Percentiles rank a stretch among this genome's conserved stretches.
These are phyloP conservation scores for Paramecium bursaria DNA, from an alignment of 73 alveolate species.

Conservation along the genomic window DNA sequence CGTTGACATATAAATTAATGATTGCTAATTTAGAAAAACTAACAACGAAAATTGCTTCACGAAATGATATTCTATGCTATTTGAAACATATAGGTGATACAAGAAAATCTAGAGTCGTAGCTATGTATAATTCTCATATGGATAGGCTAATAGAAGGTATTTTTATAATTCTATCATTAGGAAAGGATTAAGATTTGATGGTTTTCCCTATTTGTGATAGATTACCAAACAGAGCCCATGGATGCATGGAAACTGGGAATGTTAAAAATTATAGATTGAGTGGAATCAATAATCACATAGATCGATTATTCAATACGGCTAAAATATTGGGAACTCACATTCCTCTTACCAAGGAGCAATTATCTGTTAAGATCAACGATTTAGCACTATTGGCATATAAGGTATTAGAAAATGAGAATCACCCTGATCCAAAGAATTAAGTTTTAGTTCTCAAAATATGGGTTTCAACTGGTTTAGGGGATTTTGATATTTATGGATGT, in stretches of 20 bases:
- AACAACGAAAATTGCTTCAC: constrained; percentile 34
- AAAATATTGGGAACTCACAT: constrained; percentile 37
- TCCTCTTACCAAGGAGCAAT: constrained; percentile 24
- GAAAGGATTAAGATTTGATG: constrained; percentile 42
- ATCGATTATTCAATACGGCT: constrained; percentile 39
- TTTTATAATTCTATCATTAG: neutral
- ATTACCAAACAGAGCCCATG: constrained; percentile 57
- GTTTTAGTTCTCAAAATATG: constrained; percentile 20
- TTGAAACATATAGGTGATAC: constrained; percentile 2
- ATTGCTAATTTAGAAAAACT: neutral
- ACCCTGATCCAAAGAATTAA: constrained; percentile 36
- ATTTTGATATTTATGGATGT: constrained; percentile 56
- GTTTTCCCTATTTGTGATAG: constrained; percentile 52
- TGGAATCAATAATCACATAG: constrained; percentile 19
- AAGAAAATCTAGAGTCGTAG: constrained; percentile 57
- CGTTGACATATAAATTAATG: neutral
- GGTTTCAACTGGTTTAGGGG: constrained; percentile 58
- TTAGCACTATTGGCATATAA: constrained; percentile 41
- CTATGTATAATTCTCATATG: constrained; percentile 34
- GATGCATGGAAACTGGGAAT: constrained; percentile 58
- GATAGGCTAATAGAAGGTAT: constrained; percentile 53
- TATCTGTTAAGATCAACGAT: constrained; percentile 18
- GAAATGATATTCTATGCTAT: constrained; percentile 16
- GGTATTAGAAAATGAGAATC: constrained; percentile 42
- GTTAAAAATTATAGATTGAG: constrained; percentile 52